Conservation (phyloP, 768 basidiomycete genomes). For the Mycena venus region DNA sequence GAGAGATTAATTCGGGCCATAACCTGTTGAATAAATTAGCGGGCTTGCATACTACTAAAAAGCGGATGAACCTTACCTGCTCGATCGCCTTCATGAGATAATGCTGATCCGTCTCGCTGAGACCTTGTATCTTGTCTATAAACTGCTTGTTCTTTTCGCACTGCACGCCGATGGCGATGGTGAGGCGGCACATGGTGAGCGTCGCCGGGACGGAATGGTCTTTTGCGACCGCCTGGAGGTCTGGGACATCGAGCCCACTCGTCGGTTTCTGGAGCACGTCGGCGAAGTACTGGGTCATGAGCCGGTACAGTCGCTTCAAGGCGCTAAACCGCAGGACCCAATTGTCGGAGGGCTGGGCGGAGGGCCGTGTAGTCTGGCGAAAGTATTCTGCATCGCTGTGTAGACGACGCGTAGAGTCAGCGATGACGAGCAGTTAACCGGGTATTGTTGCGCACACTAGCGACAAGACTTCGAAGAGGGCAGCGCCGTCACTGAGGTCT, state of each 20-base stretch:
- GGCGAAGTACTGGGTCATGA: conserved; percentile 90
- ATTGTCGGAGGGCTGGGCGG: conserved; percentile 80
- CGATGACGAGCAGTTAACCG: conserved; percentile 6
- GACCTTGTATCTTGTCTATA: conserved; percentile 88
- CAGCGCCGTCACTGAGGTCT: conserved; percentile 86
- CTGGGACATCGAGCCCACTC: conserved; percentile 84
- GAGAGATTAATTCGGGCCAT: conserved; percentile 78
- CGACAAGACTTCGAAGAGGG: conserved; percentile 81
- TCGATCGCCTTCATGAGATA: conserved; percentile 95
- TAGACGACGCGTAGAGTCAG: conserved; percentile 22
- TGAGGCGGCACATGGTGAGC: conserved; percentile 82
- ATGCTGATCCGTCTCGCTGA: conserved; percentile 89
- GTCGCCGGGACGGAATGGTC: conserved; percentile 75
- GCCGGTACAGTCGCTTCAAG: conserved; percentile 87
- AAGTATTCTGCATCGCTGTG: conserved; percentile 86
- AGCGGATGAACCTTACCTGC: conserved; percentile 66
- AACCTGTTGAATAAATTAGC: conserved; percentile 58
- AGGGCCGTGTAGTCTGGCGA: conserved; percentile 68
- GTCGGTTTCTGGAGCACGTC: conserved; percentile 88
- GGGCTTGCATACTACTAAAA: background rate
- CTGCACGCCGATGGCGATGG: conserved; percentile 90
- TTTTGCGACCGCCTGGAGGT: conserved; percentile 89
- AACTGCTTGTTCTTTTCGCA: conserved; percentile 91
- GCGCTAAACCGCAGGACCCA: conserved; percentile 91
- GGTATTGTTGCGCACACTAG: conserved; percentile 68